Conservation (phyloP, 1,284 basidiomycete genomes). For the Moesziomyces aphidis region DNA sequence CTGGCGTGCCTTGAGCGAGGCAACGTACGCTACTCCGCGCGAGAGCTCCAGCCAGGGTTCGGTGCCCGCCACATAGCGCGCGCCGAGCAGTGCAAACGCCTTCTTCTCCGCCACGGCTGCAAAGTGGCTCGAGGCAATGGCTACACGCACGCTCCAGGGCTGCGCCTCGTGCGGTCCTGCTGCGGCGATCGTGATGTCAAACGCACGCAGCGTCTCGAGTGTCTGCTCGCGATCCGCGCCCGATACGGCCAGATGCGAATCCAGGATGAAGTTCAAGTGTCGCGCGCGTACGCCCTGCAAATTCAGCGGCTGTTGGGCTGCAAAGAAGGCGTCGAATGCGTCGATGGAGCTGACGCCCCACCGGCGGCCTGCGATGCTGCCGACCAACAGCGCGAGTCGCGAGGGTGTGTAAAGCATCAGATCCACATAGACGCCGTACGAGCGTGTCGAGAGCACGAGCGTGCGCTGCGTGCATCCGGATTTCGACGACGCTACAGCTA, state of each 20-base stretch:
- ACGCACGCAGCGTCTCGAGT: conserved; percentile 69
- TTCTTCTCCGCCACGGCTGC: conserved; percentile 32
- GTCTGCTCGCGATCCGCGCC: conserved; percentile 61
- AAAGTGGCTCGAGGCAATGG: conserved; percentile 10
- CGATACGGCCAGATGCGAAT: conserved; percentile 4
- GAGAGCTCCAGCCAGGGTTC: conserved; percentile 49
- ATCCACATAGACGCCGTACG: conserved; percentile 73
- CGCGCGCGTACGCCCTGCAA: conserved; percentile 2
- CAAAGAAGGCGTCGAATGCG: conserved; percentile 70
- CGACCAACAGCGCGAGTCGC: conserved; percentile 70
- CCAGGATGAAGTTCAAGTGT: conserved; percentile 34
- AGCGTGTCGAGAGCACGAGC: conserved; percentile 70
- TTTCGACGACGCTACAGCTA: conserved; percentile 1
- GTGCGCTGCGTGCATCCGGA: not conserved
- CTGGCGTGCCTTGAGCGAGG: not conserved
- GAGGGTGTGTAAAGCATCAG: conserved; percentile 71
- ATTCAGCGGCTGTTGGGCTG: conserved; percentile 6
- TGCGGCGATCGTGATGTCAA: conserved; percentile 69
- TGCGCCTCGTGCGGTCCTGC: not conserved
- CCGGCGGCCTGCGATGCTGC: conserved; percentile 48
- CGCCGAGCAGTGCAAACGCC: conserved; percentile 30
- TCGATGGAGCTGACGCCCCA: conserved; percentile 68
- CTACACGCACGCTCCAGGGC: conserved; percentile 5
- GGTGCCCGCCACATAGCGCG: conserved; percentile 44
- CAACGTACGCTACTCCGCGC: conserved; percentile 20